These are phyloP conservation scores for Fusarium sp. DNA, from an alignment of 2,329 filamentous ascomycete genomes.

Conservation along the genomic window DNA sequence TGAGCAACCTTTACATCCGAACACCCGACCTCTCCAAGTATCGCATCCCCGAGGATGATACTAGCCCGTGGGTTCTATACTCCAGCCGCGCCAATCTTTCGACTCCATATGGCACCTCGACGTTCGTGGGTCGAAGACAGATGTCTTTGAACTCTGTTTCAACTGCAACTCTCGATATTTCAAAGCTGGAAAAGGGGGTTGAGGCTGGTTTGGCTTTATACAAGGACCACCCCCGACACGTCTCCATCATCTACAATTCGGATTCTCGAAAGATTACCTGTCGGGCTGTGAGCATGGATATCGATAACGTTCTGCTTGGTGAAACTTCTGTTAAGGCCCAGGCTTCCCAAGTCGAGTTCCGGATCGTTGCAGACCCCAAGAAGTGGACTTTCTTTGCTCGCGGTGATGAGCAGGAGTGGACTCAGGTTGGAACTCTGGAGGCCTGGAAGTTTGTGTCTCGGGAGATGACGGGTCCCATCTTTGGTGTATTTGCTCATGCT, in stretches of 20 bases:
- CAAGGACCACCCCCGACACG: conserved; percentile 22
- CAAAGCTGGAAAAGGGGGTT: background rate
- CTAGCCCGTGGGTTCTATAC: background rate
- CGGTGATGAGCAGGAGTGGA: background rate
- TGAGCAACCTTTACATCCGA: conserved; percentile 17
- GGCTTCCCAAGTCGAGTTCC: background rate
- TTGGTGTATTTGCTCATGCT: conserved; percentile 17
- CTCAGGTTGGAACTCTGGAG: conserved; percentile 14
- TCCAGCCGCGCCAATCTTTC: conserved; percentile 9
- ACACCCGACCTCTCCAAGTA: conserved; percentile 19
- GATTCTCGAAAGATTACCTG: background rate
- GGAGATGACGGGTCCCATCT: conserved; percentile 24
- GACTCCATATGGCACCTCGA: conserved; percentile 8
- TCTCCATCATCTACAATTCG: conserved; percentile 10
- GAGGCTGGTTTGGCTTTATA: conserved; percentile 19
- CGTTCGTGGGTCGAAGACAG: conserved; percentile 19
- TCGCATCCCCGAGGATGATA: background rate
- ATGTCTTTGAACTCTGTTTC: conserved; percentile 16
- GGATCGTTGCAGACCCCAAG: conserved; percentile 4
- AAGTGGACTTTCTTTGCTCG: conserved; percentile 14
- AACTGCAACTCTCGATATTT: conserved; percentile 8
- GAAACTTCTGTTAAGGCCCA: background rate
- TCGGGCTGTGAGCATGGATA: conserved; percentile 1
- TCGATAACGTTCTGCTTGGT: background rate
- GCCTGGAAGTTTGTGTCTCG: conserved; percentile 8